These are phyloP conservation scores for Helicocarpus griseus DNA, from an alignment of 2,329 filamentous ascomycete genomes.

Conservation along the genomic window DNA sequence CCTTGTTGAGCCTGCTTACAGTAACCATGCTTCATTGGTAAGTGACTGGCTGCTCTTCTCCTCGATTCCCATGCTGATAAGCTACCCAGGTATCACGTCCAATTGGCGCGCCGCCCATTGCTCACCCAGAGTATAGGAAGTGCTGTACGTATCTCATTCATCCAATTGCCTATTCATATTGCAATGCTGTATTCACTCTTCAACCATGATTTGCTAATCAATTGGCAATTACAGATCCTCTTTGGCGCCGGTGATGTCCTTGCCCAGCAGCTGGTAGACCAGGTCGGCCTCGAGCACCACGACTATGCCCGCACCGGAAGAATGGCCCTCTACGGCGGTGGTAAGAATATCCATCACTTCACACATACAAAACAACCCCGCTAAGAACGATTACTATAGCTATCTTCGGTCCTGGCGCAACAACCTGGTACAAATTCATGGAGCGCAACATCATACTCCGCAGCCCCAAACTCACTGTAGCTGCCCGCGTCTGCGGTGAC, in stretches of 20 bases:
- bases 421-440: constrained; percentile 77
- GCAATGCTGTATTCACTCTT: not conserved
- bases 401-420: constrained; percentile 80
- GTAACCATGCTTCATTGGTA: constrained; percentile 36
- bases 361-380: too few species aligned
- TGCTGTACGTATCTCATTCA: constrained; percentile 40
- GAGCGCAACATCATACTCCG: constrained; percentile 58
- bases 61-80: constrained; percentile 10
- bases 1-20: too few species aligned
- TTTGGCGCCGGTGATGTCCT: constrained; percentile 88
- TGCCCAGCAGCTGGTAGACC: constrained; percentile 85
- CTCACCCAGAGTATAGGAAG: constrained; percentile 88
- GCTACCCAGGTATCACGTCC: constrained; percentile 70
- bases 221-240: constrained; percentile 48
- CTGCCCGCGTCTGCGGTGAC: constrained; percentile 69
- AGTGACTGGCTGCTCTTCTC: constrained; percentile 11
- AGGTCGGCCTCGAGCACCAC: constrained; percentile 66
- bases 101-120: constrained; percentile 68
- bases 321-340: constrained; percentile 41
- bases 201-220: not conserved
- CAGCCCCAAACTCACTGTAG: constrained; percentile 57
- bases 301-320: constrained; percentile 45
- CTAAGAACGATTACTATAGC: constrained; percentile 39
- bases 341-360: constrained; percentile 21
- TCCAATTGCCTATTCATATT: too few species aligned